Conservation (phyloP, 495 filamentous ascomycete species). For the Apiosordaria backusii region DNA sequence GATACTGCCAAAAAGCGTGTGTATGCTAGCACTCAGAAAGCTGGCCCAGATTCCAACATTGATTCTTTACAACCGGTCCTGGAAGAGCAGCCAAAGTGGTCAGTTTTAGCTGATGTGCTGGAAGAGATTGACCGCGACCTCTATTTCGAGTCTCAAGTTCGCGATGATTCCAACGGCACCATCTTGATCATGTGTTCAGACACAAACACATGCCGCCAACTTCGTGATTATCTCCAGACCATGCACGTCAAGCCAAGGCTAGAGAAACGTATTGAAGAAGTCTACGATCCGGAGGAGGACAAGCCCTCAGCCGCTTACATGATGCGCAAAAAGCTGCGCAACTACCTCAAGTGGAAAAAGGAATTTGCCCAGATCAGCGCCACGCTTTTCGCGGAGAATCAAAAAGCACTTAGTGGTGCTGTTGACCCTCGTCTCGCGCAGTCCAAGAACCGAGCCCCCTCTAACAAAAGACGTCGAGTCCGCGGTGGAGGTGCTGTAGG, state of each 20-base stretch:
- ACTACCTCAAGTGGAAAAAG: slow-evolving; percentile 89
- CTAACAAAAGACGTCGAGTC: slow-evolving; percentile 86
- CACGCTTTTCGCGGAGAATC: slow-evolving; percentile 69
- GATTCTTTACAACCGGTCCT: slow-evolving; percentile 81
- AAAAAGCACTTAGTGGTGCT: slow-evolving; percentile 68
- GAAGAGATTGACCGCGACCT: slow-evolving; percentile 91
- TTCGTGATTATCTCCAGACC: slow-evolving; percentile 84
- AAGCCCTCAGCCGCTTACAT: slow-evolving; percentile 75
- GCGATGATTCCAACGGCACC: slow-evolving; percentile 85
- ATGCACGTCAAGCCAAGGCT: slow-evolving; percentile 72
- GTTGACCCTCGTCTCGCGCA: slow-evolving; percentile 46
- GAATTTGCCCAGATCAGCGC: slow-evolving; percentile 81
- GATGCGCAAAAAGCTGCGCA: slow-evolving; percentile 81
- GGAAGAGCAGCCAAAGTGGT: slow-evolving; percentile 95
- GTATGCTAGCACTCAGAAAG: slow-evolving; percentile 57
- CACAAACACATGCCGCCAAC: slow-evolving; percentile 78
- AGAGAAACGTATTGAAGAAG: slow-evolving; percentile 35
- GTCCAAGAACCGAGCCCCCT: slow-evolving; percentile 53
- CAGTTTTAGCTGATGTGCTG: slow-evolving; percentile 75
- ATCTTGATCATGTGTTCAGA: slow-evolving; percentile 95
- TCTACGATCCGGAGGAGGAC: slow-evolving; percentile 46
- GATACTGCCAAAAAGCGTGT: slow-evolving; percentile 84
- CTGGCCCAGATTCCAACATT: slow-evolving; percentile 41
- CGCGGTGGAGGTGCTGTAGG: slow-evolving; percentile 69
- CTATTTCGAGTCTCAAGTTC: slow-evolving; percentile 70